Conservation (phyloP, 108 stramenopile genomes). For the Mediolabrus comicus region DNA sequence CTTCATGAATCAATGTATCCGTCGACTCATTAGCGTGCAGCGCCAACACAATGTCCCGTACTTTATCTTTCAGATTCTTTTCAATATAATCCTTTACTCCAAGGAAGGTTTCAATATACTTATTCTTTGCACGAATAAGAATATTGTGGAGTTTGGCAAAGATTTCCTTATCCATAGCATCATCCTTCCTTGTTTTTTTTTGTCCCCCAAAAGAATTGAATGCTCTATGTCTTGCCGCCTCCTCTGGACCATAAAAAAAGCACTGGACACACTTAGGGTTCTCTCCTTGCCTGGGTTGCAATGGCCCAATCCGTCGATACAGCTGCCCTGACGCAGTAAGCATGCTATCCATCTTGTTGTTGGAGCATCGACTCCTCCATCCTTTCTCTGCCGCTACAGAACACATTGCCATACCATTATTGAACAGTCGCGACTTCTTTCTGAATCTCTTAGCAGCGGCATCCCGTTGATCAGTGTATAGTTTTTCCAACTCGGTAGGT, state of each 20-base stretch:
- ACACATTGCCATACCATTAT: background rate
- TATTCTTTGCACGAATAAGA: background rate
- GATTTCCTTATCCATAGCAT: background rate
- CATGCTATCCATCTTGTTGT: background rate
- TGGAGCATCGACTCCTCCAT: background rate
- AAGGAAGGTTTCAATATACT: background rate
- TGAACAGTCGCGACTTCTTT: background rate
- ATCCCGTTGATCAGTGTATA: background rate
- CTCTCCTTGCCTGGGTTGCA: background rate
- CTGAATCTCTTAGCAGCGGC: background rate
- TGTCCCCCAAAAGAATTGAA: background rate
- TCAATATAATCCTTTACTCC: background rate
- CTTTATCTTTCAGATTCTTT: background rate
- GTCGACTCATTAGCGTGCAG: background rate
- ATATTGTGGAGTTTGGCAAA: background rate
- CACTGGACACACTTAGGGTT: slow-evolving; percentile 4
- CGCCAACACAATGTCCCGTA: background rate
- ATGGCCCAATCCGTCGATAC: slow-evolving; percentile 8
- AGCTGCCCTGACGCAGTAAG: slow-evolving; percentile 1
- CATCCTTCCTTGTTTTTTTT: background rate
- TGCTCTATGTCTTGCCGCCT: background rate
- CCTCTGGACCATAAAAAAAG: slow-evolving; percentile 5
- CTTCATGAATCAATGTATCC: background rate
- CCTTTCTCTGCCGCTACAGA: background rate
- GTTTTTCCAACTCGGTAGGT: background rate